phyloP scores from a whole-genome alignment of 495 filamentous ascomycete genomes.

The Amniculicola lignicola region DNA sequence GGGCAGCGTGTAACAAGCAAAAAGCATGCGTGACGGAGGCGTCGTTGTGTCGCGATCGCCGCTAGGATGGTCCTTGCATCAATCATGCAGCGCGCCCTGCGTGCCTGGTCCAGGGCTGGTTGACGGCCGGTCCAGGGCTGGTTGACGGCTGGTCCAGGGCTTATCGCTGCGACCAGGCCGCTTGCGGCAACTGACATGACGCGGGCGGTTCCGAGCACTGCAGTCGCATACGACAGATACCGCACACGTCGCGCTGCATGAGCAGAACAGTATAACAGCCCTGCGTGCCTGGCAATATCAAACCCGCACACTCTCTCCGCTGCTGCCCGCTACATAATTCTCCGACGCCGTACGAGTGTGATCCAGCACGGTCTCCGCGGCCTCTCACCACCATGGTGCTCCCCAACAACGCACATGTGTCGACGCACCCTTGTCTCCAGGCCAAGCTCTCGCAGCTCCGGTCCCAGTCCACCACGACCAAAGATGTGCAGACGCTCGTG shows the following conservation, averaged over 20 bases:
- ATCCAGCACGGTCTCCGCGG: neutral
- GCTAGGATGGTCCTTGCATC: neutral
- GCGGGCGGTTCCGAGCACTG: too few species aligned
- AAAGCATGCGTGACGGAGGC: neutral
- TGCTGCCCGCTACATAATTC: neutral
- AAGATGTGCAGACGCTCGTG: constrained; percentile 76
- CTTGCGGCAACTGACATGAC: too few species aligned
- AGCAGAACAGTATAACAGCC: too few species aligned
- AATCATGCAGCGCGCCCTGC: too few species aligned
- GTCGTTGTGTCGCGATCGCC: neutral
- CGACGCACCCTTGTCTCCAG: constrained; percentile 76
- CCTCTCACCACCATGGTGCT: constrained; percentile 38
- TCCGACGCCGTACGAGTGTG: constrained; percentile 16
- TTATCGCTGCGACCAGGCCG: too few species aligned
- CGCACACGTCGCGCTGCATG: too few species aligned
- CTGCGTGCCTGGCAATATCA: too few species aligned
- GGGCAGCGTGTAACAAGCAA: neutral
- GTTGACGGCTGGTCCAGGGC: too few species aligned
- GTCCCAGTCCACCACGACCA: constrained; percentile 62
- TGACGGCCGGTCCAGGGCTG: too few species aligned
- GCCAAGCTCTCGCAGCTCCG: constrained; percentile 89
- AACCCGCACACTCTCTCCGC: too few species aligned
- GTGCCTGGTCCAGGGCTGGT: too few species aligned
- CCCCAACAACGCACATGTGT: constrained; percentile 75
- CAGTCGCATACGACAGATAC: too few species aligned